Evolutionary conservation across 352 stramenopile genomes (phyloP).

Genomic region (Phytophthora tentaculata): DNA sequence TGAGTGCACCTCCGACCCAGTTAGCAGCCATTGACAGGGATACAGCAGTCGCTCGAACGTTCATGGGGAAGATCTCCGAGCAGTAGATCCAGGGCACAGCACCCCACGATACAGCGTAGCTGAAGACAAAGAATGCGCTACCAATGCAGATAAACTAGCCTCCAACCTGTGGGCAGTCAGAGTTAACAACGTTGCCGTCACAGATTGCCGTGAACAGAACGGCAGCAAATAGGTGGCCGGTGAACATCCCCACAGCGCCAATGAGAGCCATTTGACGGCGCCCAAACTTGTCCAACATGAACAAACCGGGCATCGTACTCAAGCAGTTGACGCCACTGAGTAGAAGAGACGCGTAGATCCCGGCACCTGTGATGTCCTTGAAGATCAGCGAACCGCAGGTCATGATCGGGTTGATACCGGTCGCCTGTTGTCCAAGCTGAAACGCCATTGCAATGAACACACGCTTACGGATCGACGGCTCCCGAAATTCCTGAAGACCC

Average conservation of each 20-base stretch:
- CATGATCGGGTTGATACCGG: constrained; percentile 47
- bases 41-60: constrained; percentile 55
- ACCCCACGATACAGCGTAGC: constrained; percentile 38
- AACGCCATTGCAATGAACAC: constrained; percentile 38
- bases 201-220: constrained; percentile 46
- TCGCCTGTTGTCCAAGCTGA: constrained; percentile 42
- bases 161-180: constrained; percentile 35
- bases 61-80: constrained; percentile 63
- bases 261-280: constrained; percentile 44
- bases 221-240: constrained; percentile 42
- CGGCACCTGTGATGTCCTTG: constrained; percentile 39
- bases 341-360: constrained; percentile 36
- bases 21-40: constrained; percentile 50
- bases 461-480: constrained; percentile 32
- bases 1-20: constrained; percentile 48
- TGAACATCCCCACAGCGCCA: constrained; percentile 45
- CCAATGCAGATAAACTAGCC: constrained; percentile 51
- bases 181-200: constrained; percentile 35
- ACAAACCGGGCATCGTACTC: constrained; percentile 38
- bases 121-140: constrained; percentile 47
- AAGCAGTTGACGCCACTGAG: constrained; percentile 42
- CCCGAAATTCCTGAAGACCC: constrained; percentile 36
- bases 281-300: constrained; percentile 41
- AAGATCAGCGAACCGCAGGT: constrained; percentile 40
- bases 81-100: constrained; percentile 63